These are phyloP conservation scores for Coemansia sp. DNA, from an alignment of 192 early-diverging fungal species.

Conservation along the genomic window DNA sequence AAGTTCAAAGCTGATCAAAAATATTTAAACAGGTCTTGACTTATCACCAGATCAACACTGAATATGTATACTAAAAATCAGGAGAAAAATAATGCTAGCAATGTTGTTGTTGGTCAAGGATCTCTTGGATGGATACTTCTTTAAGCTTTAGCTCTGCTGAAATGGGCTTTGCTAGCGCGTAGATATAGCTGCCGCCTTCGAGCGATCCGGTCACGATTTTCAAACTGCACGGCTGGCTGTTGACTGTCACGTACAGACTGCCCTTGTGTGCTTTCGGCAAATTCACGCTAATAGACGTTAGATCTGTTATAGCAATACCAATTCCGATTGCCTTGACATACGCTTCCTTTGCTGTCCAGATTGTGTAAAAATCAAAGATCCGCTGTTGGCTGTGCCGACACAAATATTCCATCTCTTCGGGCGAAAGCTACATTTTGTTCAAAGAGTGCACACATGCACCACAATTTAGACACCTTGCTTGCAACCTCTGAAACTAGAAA, in stretches of 20 bases:
- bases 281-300: conserved; percentile 19
- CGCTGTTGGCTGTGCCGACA: neutral
- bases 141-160: neutral
- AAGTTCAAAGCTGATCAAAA: too few species aligned
- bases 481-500: too few species aligned
- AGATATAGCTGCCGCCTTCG: conserved; percentile 11
- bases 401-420: conserved; percentile 16
- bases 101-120: neutral
- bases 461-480: too few species aligned
- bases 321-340: conserved; percentile 40
- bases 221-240: conserved; percentile 1
- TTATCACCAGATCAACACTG: too few species aligned
- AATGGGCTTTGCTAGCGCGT: conserved; percentile 8
- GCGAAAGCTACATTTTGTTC: conserved; percentile 31
- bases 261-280: neutral
- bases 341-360: conserved; percentile 50
- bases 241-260: neutral
- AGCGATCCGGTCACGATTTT: conserved; percentile 9
- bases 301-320: conserved; percentile 21
- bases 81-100: neutral
- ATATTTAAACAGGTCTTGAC: too few species aligned
- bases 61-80: too few species aligned
- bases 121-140: neutral
- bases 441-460: too few species aligned
- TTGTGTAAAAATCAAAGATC: conserved; percentile 34